Conservation (phyloP, 345 rosid genomes). For the Hibiscus tridactylites region DNA sequence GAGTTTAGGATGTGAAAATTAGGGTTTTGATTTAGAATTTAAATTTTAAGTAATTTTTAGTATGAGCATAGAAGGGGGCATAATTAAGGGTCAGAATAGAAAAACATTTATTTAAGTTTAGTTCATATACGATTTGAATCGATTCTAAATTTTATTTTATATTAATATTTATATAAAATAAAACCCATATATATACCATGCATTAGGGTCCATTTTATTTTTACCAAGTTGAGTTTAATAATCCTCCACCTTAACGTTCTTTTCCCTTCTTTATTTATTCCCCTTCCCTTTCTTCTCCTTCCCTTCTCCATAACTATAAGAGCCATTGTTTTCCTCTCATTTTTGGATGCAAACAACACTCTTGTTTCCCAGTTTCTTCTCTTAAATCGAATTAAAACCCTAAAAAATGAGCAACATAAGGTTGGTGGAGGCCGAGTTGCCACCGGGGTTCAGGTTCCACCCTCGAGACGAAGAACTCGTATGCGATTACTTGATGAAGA, state of each 20-base stretch:
- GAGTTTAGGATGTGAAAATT: too few relatives aligned
- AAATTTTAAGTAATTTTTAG: too few relatives aligned
- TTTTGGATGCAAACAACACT: not conserved
- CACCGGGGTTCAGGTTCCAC: constrained; percentile 89
- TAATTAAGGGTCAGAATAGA: too few relatives aligned
- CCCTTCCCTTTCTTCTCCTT: not conserved
- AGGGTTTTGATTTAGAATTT: too few relatives aligned
- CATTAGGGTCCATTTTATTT: not conserved
- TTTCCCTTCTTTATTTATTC: not conserved
- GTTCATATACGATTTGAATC: too few relatives aligned
- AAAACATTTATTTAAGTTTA: too few relatives aligned
- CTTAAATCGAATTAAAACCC: not conserved
- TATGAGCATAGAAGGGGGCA: too few relatives aligned
- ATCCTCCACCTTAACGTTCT: not conserved
- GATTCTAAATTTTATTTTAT: too few relatives aligned
- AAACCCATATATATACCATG: not conserved
- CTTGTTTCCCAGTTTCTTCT: constrained; percentile 4
- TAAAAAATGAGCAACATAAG: constrained; percentile 46
- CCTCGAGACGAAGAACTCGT: constrained; percentile 89
- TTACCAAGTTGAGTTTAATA: constrained; percentile 7
- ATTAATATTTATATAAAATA: not conserved
- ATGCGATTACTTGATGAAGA: constrained; percentile 70
- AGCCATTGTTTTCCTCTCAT: not conserved
- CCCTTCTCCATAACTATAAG: not conserved
- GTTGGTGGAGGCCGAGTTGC: constrained; percentile 63